These are phyloP conservation scores for Geosmithia flava DNA, from an alignment of 2,329 filamentous ascomycete genomes.

Conservation along the genomic window DNA sequence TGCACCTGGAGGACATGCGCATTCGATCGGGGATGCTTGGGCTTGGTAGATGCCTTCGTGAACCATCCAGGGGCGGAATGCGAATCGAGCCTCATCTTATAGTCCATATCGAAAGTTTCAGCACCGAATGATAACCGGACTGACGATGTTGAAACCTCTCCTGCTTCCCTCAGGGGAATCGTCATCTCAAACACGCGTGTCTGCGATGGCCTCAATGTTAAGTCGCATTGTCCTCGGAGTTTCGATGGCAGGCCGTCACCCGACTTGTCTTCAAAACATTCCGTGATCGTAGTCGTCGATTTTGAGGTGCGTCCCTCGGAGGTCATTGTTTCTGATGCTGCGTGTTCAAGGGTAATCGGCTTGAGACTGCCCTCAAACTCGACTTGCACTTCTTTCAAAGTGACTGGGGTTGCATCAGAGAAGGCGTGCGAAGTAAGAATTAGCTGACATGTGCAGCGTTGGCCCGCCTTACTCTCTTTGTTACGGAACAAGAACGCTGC, in stretches of 20 bases:
- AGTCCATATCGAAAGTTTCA: conserved; percentile 54
- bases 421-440: conserved; percentile 44
- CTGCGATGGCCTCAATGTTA: conserved; percentile 55
- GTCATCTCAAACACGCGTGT: conserved; percentile 60
- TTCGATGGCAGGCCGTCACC: conserved; percentile 18
- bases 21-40: conserved; percentile 33
- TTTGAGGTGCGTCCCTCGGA: conserved; percentile 7
- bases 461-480: conserved; percentile 49
- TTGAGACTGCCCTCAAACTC: conserved; percentile 46
- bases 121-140: conserved; percentile 52
- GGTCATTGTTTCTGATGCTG: conserved; percentile 5
- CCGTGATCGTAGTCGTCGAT: conserved; percentile 15
- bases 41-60: conserved; percentile 24
- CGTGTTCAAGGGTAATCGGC: conserved; percentile 37
- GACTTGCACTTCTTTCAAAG: conserved; percentile 37
- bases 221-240: conserved; percentile 44
- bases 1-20: conserved; percentile 56
- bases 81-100: conserved; percentile 42
- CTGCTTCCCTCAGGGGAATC: conserved; percentile 68
- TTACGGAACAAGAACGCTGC: conserved; percentile 45
- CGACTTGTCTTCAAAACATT: conserved; percentile 13
- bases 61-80: conserved; percentile 37
- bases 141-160: conserved; percentile 56
- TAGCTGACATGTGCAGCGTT: conserved; percentile 45
- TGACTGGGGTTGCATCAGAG: conserved; percentile 35